Conservation (phyloP, 805 yeast species). For the Saccharomycopsis oosterbeekiorum region DNA sequence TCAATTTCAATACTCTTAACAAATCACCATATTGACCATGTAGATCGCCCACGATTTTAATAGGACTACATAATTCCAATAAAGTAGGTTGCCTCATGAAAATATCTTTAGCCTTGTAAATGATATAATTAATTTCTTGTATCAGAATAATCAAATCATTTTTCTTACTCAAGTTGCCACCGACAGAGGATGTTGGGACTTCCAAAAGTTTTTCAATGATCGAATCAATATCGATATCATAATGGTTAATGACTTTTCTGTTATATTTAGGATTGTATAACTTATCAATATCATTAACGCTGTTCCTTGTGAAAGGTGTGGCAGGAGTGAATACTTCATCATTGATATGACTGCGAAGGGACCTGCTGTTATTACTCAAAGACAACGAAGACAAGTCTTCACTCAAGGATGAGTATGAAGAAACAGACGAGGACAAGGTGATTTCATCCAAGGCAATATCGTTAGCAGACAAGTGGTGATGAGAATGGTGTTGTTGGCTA, state of each 20-base stretch:
- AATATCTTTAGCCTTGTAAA: slow-evolving; percentile 36
- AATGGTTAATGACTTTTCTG: slow-evolving; percentile 16
- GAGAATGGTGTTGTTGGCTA: not conserved
- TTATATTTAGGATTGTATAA: slow-evolving; percentile 18
- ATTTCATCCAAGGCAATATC: slow-evolving; percentile 1
- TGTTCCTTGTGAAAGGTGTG: not conserved
- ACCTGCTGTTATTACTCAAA: not conserved
- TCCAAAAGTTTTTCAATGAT: slow-evolving; percentile 17
- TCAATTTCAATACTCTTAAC: slow-evolving; percentile 67
- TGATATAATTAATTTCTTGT: slow-evolving; percentile 16
- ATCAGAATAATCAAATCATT: slow-evolving; percentile 9
- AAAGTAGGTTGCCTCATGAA: slow-evolving; percentile 57
- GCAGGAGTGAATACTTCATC: not conserved
- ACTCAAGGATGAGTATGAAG: not conserved
- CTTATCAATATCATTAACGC: slow-evolving; percentile 12
- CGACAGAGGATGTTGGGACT: slow-evolving; percentile 13
- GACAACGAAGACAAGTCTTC: not conserved
- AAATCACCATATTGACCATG: slow-evolving; percentile 79
- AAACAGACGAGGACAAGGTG: not conserved
- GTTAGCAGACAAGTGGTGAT: not conserved
- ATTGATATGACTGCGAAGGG: not conserved
- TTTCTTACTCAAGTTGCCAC: slow-evolving; percentile 3
- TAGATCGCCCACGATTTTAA: slow-evolving; percentile 78
- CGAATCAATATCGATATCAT: slow-evolving; percentile 18
- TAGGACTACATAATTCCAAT: slow-evolving; percentile 64